Base-by-base conservation (phyloP, 148 eudicot species). In the Cornus controversa region DNA sequence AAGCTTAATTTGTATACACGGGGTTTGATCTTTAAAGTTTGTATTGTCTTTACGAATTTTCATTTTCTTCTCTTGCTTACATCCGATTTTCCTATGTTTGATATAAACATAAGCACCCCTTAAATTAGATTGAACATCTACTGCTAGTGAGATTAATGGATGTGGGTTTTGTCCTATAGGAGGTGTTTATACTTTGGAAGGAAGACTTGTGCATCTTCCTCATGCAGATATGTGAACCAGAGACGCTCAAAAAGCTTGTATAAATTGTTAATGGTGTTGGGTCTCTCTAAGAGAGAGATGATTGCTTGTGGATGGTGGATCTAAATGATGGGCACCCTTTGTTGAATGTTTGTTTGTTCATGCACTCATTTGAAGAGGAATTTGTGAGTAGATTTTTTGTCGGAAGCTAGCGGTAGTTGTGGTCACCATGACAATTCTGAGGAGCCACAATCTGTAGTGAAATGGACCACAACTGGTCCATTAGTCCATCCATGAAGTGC, bases 391-490 rank as follows among this genome's bases (percentile, higher is more conserved):
- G 28, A 60, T 50, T 50, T 71, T 72, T 71, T 72, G 45, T 4
- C 60, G 67, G 76, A 60, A 40, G 31, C 67, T 26, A 29, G 14
- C 13, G 67, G 15, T 60, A 73, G 37, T 58, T 60, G 14, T 31
- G 53, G 29, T 28, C 40, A 72, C 40, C 75, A 57, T 73, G 20
- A 58, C 20, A 29, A 37, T 58, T 22, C 18, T 31, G 50, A 54
- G 27, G 66, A 34, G 66, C 18, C 75, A 54, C 10, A 14, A 53
- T n/a, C 50, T 31, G 67, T 57, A 31, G 25, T 54, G 66, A 72
- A 57, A 58, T 73, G 76, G 76, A 73, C 76, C 76, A 73, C 75
- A 72, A 29, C 18, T 72, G 75, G 75, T 28, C 75, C 75, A 72
- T 34, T 11, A 58, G 10, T 73, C 66, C 66, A 34, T 34, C 26